phyloP scores from a whole-genome alignment of 2,329 filamentous ascomycete species.

The Aspergillus quadrilineatus region DNA sequence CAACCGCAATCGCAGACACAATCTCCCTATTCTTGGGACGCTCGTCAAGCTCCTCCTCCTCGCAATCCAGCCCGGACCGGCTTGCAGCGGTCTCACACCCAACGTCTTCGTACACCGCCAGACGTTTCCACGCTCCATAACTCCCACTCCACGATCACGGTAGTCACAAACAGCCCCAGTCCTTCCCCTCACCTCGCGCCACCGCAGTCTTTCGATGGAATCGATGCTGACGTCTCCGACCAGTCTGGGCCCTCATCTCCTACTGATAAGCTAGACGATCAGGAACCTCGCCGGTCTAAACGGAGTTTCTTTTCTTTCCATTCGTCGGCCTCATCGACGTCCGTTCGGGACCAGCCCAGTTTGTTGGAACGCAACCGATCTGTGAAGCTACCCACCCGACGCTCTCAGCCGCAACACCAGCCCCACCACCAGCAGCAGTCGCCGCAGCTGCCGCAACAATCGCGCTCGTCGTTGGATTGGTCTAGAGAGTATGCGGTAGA shows the following conservation, averaged over 20 bases:
- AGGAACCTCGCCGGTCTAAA: constrained; percentile 24
- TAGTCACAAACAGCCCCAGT: constrained; percentile 15
- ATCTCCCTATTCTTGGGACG: neutral
- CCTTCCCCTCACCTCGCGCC: constrained; percentile 16
- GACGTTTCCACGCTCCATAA: constrained; percentile 3
- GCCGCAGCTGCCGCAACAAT: constrained; percentile 18
- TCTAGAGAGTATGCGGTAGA: constrained; percentile 23
- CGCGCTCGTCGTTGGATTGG: constrained; percentile 13
- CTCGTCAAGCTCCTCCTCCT: constrained; percentile 2
- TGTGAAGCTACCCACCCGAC: constrained; percentile 26
- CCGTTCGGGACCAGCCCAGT: constrained; percentile 21
- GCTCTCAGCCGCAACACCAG: constrained; percentile 4
- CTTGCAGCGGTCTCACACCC: constrained; percentile 12
- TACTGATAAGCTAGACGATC: constrained; percentile 20
- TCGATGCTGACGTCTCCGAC: constrained; percentile 24
- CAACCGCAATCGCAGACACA: constrained; percentile 4
- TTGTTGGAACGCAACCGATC: constrained; percentile 31
- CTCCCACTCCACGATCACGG: constrained; percentile 16
- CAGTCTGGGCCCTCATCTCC: constrained; percentile 25
- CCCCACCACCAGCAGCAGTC: constrained; percentile 10
- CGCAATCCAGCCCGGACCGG: constrained; percentile 10
- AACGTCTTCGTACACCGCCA: constrained; percentile 15
- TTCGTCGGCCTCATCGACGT: constrained; percentile 18
- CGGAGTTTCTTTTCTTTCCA: constrained; percentile 25
- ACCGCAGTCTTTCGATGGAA: constrained; percentile 15